Conservation (phyloP, 1,139 yeast species). For the Sugiyamaella xylanicola region DNA sequence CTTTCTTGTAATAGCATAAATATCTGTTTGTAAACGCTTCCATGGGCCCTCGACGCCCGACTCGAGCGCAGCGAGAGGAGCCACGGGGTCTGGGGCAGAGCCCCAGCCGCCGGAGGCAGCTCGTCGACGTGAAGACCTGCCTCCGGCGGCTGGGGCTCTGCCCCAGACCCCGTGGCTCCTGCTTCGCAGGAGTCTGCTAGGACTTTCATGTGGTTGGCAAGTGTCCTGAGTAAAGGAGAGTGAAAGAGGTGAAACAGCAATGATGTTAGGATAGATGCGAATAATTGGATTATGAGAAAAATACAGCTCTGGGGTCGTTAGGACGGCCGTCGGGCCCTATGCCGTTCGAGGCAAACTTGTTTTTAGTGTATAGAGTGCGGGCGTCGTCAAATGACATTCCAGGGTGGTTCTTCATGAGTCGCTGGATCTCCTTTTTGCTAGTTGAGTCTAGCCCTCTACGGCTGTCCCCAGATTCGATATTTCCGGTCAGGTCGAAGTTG, state of each 20-base stretch:
- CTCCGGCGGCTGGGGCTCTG: slow-evolving; percentile 1
- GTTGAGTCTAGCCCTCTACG: slow-evolving; percentile 62
- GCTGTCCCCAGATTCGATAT: slow-evolving; percentile 51
- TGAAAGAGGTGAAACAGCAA: too few relatives aligned
- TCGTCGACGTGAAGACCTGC: neutral
- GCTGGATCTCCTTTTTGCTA: slow-evolving; percentile 55
- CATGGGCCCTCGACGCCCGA: neutral
- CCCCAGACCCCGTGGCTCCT: neutral
- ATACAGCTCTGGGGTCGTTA: slow-evolving; percentile 53
- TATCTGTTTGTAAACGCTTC: neutral
- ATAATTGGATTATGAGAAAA: slow-evolving; percentile 46
- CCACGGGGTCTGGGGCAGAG: neutral
- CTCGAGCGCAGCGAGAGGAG: neutral
- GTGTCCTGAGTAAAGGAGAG: neutral
- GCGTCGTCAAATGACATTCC: slow-evolving; percentile 70
- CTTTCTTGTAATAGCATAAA: slow-evolving; percentile 15
- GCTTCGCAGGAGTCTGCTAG: neutral
- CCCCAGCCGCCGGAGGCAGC: slow-evolving; percentile 10
- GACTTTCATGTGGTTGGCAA: neutral
- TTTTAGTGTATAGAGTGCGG: slow-evolving; percentile 54
- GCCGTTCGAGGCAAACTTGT: slow-evolving; percentile 52
- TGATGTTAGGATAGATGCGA: too few relatives aligned
- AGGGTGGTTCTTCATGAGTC: slow-evolving; percentile 55
- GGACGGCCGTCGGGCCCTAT: slow-evolving; percentile 49
- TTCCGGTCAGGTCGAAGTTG: slow-evolving; percentile 58